Percentiles rank a stretch among this genome's conserved stretches.
These are phyloP conservation scores for Acer negundo DNA, from an alignment of 345 rosid species.

Conservation along the genomic window DNA sequence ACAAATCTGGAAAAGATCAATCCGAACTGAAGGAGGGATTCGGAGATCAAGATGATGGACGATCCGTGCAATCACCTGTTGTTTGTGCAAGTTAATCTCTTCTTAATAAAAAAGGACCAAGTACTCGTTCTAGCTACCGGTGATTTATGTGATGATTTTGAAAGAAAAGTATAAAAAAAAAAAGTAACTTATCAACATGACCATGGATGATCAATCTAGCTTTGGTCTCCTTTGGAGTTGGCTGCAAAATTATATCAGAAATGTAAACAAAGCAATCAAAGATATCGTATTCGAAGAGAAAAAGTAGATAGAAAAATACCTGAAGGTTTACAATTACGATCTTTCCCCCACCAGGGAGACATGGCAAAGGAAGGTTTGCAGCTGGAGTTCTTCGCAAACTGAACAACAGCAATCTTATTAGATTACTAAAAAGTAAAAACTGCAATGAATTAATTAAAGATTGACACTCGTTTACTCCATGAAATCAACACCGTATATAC, in stretches of 20 bases:
- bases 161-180: neutral
- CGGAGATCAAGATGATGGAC: constrained; percentile 25
- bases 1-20: constrained; percentile 38
- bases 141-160: too few relatives aligned
- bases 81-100: constrained; percentile 8
- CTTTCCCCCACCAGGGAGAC: constrained; percentile 42
- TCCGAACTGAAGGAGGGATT: constrained; percentile 38
- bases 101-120: neutral
- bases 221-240: constrained; percentile 44
- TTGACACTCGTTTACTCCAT: neutral
- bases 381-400: constrained; percentile 50
- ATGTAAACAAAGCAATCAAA: neutral
- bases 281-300: too few relatives aligned
- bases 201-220: constrained; percentile 47
- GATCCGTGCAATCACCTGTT: constrained; percentile 31
- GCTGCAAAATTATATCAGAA: constrained; percentile 23
- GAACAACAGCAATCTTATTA: neutral
- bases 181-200: constrained; percentile 34
- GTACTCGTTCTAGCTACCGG: neutral
- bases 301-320: constrained; percentile 20
- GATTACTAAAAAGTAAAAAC: neutral
- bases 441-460: neutral
- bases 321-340: constrained; percentile 44
- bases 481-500: neutral
- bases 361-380: constrained; percentile 42